Conservation (phyloP, 23 red algal species). For the Agarophyton chilense region DNA sequence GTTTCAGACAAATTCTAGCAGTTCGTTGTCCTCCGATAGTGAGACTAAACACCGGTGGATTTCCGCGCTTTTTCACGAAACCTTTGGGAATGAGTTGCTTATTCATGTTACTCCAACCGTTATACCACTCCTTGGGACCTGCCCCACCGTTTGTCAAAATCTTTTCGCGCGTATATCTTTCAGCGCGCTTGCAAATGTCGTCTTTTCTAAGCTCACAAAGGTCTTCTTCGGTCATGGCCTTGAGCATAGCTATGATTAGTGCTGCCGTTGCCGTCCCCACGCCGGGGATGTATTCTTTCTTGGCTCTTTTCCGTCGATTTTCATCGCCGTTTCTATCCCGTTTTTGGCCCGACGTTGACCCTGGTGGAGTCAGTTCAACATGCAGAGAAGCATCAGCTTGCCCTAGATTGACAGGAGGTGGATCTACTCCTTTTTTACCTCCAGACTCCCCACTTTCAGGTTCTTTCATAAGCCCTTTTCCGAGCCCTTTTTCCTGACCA, state of each 20-base stretch:
- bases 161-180: conserved; percentile 9
- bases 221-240: neutral
- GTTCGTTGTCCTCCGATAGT: conserved; percentile 29
- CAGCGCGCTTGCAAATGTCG: neutral
- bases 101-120: conserved; percentile 64
- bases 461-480: neutral
- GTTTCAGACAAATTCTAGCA: neutral
- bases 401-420: neutral
- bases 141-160: neutral
- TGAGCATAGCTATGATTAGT: conserved; percentile 10
- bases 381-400: neutral
- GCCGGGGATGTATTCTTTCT: neutral
- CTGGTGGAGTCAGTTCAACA: neutral
- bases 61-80: conserved; percentile 26
- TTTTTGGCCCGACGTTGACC: neutral
- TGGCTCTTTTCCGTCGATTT: neutral
- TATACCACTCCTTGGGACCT: neutral
- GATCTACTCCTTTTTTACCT: neutral
- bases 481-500: neutral
- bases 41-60: conserved; percentile 45
- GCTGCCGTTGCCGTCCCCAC: neutral
- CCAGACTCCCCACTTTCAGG: neutral
- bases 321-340: neutral
- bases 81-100: conserved; percentile 42
- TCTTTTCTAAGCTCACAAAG: neutral